Evolutionary conservation across 257 asterid genomes (phyloP), one percentile per base, ranked within the genome.

Genomic region (Rubia yunnanensis): DNA sequence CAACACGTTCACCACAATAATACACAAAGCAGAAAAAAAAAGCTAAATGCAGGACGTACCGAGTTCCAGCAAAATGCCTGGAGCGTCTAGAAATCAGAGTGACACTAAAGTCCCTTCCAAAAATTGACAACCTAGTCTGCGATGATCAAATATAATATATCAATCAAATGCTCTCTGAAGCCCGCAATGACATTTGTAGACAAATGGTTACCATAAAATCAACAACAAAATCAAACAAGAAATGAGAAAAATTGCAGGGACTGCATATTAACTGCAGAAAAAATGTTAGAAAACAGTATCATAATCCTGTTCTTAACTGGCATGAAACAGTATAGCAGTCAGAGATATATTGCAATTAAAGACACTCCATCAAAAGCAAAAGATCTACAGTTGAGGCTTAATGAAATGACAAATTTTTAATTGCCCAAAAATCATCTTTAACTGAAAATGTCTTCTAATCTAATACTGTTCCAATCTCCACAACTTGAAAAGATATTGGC

Each of bases 1-100:
- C 72, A 44, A 7, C 31, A 24, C 9, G 39, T 32, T 30, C 31
- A 41, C 17, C 17, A 22, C 38, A 31, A 23, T 8, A 60, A 14
- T 13, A 32, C 17, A 34, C 49, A 61, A 49, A 49, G 14, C 34
- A 5, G 41, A 69, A 65, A 64, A 31, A 5, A 65, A 54, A 34
- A 72, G 64, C 69, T 52, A 66, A 15, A 71, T 60, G 55, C 10
- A 63, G 39, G 65, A 52, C 76, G 56, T 83, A 94, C 99, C 99
- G 99, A 67, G 99, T 94, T 67, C 99, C 99, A 44, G 99, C 99
- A 85, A 94, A 94, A 78, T 94, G 99, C 70, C 99, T 95, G 72
- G 99, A 94, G 64, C 99, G 96, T 72, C 99, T 90, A 70, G 99
- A 88, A 77, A 90, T 58, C 75, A 94, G 76, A 77, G 96, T 70